Base-by-base conservation (phyloP, 768 basidiomycete species). In the Cystobasidium onofrii region DNA sequence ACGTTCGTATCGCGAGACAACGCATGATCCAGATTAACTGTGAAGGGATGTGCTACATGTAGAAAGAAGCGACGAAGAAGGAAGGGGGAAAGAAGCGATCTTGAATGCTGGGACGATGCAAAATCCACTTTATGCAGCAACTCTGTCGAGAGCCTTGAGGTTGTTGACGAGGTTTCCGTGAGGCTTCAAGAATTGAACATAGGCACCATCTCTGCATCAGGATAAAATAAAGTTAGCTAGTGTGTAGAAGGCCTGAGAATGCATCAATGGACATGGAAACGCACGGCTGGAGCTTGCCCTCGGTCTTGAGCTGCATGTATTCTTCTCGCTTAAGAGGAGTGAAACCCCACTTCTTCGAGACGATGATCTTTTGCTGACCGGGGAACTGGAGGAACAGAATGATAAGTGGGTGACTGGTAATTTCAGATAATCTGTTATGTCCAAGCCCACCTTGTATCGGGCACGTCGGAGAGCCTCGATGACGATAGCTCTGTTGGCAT, bases 401-500 rank as follows among this genome's bases (percentile, higher is more conserved):
- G 70, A 34, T 15, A 39, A 55, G 27, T 20, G 12, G 46, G 46
- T 23, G 1, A 20, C 39, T 2, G 23, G 20, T n/a, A 20, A n/a
- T 0, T 29, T 27, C 12, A 33, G 10, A 33, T 36, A 77, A 13
- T 39, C 31, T 3, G 15, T n/a, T 78, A 0, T 34, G 27, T 27
- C n/a, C 43, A 52, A 55, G 43, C 75, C 50, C 50, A 83, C 82
- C 82, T 98, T 99, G 88, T 98, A 98, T 70, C 95, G 90, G 13
- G 93, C 91, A 79, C 94, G 93, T 79, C 94, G 91, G 77, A 98
- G 89, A 69, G 94, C 95, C 84, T 98, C 96, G 83, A 91, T 89
- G 82, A 96, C 90, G 79, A 97, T 91, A 33, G 88, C 82, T 46
- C 89, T 87, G 82, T 92, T 92, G 78, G 81, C 77, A 79, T 98